Evolutionary conservation across 805 yeast genomes (phyloP).

Genomic region (Candida caryicola): DNA sequence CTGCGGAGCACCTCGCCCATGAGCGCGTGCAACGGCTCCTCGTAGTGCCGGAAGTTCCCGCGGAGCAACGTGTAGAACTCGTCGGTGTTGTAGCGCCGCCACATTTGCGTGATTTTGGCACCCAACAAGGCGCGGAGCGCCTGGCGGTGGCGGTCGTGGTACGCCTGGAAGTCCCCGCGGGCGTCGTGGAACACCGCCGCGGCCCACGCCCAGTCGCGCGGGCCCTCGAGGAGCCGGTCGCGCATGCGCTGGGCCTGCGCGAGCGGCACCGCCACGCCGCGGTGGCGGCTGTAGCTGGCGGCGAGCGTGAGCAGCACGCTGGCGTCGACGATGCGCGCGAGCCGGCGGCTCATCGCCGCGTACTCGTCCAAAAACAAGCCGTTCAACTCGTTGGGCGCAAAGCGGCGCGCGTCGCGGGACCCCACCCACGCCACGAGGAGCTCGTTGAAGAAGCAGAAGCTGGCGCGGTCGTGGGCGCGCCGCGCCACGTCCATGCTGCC

Average conservation of each 20-base stretch:
- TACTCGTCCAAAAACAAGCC: conserved; percentile 5
- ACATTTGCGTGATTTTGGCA: background rate
- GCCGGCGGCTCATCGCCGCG: background rate
- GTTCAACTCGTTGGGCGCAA: conserved; percentile 10
- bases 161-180: too few species aligned
- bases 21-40: conserved; percentile 6
- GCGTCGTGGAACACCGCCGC: too few species aligned
- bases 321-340: conserved; percentile 2
- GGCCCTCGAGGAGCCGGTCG: too few species aligned
- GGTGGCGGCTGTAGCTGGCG: conserved; percentile 1
- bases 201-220: too few species aligned
- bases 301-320: conserved; percentile 4
- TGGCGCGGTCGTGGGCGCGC: background rate
- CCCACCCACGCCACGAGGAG: conserved; percentile 7
- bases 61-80: conserved; percentile 1
- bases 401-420: background rate
- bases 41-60: conserved; percentile 5
- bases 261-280: too few species aligned
- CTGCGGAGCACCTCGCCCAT: conserved; percentile 6
- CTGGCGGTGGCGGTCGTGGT: too few species aligned
- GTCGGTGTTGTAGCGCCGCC: background rate
- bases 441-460: conserved; percentile 4
- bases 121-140: too few species aligned
- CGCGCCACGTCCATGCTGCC: conserved; percentile 7
- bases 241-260: too few species aligned